Evolutionary conservation across 306 rosid species (phyloP).

Genomic region (Cucumis melo): DNA sequence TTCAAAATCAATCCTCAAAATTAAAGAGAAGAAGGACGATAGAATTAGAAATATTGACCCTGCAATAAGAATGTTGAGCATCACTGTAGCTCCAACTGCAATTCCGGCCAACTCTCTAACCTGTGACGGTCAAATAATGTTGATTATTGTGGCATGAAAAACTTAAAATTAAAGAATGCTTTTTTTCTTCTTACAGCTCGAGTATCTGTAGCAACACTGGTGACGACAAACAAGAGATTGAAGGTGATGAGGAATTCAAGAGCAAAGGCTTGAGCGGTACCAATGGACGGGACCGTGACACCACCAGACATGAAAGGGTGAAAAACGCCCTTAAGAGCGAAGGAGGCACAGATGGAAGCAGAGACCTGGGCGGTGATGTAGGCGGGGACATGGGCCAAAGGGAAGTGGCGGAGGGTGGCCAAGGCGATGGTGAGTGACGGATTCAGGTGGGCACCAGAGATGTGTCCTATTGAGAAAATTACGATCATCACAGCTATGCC

Average conservation of each 20-base stretch:
- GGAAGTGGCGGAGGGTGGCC: constrained; percentile 21
- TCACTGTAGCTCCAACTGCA: constrained; percentile 42
- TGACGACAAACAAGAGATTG: constrained; percentile 38
- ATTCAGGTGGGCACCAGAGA: constrained; percentile 53
- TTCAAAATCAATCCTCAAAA: too few relatives aligned
- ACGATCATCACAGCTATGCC: constrained; percentile 36
- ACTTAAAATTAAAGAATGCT: not conserved
- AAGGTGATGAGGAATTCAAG: constrained; percentile 37
- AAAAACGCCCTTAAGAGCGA: constrained; percentile 20
- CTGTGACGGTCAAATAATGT: constrained; percentile 7
- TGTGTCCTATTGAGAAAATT: constrained; percentile 24
- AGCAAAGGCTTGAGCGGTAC: constrained; percentile 27
- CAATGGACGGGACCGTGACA: constrained; percentile 36
- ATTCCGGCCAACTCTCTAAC: constrained; percentile 34
- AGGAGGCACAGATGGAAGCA: constrained; percentile 21
- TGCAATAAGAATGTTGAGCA: constrained; percentile 41
- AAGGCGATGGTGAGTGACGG: constrained; percentile 45
- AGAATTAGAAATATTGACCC: constrained; percentile 24
- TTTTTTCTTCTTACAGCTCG: constrained; percentile 25
- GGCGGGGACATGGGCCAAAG: constrained; percentile 22
- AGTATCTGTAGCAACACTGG: constrained; percentile 29
- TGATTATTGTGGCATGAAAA: not conserved
- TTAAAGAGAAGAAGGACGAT: not conserved
- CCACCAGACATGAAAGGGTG: constrained; percentile 24
- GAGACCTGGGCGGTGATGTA: constrained; percentile 32